Evolutionary conservation across 345 rosid genomes (phyloP).

Genomic region (Heritiera littoralis): DNA sequence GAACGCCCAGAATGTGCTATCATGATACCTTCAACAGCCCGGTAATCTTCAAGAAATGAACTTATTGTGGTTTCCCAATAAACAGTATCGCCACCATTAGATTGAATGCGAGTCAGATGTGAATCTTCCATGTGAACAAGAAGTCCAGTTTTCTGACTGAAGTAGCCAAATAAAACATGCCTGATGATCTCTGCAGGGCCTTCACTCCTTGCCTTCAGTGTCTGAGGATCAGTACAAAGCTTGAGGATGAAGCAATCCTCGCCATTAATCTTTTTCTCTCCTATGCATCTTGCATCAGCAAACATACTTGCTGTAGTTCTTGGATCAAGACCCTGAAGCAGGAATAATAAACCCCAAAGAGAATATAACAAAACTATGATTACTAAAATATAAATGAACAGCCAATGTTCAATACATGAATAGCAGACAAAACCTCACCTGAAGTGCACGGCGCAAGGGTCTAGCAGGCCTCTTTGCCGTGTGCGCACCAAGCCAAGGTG

Average conservation of each 20-base stretch:
- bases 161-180: constrained; percentile 84
- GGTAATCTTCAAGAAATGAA: constrained; percentile 77
- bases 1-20: constrained; percentile 95
- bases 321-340: constrained; percentile 87
- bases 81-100: constrained; percentile 74
- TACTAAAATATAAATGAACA: background rate
- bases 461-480: constrained; percentile 89
- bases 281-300: constrained; percentile 82
- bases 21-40: constrained; percentile 89
- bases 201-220: constrained; percentile 78
- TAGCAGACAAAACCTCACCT: constrained; percentile 41
- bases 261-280: constrained; percentile 74
- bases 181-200: constrained; percentile 90
- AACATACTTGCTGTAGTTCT: constrained; percentile 77
- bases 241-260: constrained; percentile 91
- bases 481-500: constrained; percentile 91
- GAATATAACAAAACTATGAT: background rate
- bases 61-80: constrained; percentile 94
- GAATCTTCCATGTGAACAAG: constrained; percentile 86
- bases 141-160: constrained; percentile 89
- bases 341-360: constrained; percentile 23
- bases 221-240: constrained; percentile 73
- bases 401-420: background rate
- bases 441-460: constrained; percentile 89
- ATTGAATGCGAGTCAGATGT: constrained; percentile 80